Evolutionary conservation across 495 filamentous ascomycete species (phyloP), one percentile per base, ranked within the genome.

Genomic region (Trichoderma asperelloides): DNA sequence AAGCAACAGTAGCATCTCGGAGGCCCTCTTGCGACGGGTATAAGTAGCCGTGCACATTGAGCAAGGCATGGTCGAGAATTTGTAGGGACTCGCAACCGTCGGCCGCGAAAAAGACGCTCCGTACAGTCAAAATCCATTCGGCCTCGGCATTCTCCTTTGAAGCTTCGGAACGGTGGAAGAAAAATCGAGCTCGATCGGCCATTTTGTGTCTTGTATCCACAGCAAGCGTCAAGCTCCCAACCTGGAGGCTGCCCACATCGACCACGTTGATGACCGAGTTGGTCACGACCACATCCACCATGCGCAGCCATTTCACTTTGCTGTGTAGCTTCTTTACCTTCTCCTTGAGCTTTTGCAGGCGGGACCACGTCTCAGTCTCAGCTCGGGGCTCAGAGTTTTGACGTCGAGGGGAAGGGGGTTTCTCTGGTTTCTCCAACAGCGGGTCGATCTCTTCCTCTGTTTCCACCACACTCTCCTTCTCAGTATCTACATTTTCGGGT

Each of bases 11-110:
- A 1, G 92, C 88, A 80, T 98, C 95, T 49, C 92, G 85, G 4
- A 99, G 86, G 15, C 93, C 94, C 55, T 96, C 91, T 13, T 91
- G 78, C 43, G 91, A 87, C 69, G 91, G 90, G 77, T 94, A 93
- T n/a, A 99, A 82, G 65, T 96, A 85, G 18, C 95, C 95, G 76
- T 98, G 93, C 62, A 97, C 83, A 69, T 96, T 97, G 64, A 97
- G 79, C 16, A 88, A 91, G 64, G 90, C 88, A 71, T 91, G 88
- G 74, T 99, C 96, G 74, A 99, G 75, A 2, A 99, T 75, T 75
- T 99, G 94, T n/a, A 88, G 84, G 1, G 93, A 86, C 18, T 97
- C 93, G 45, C 85, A 83, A 27, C 93, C 93, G 63, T 96, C 88
- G 2, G 91, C 87, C 0, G 90, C 91, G 67, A 98, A 96, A 3